Percentiles rank a stretch among this genome's conserved stretches.
Conservation (phyloP, 306 rosid genomes). For the Prunus fruticosa region DNA sequence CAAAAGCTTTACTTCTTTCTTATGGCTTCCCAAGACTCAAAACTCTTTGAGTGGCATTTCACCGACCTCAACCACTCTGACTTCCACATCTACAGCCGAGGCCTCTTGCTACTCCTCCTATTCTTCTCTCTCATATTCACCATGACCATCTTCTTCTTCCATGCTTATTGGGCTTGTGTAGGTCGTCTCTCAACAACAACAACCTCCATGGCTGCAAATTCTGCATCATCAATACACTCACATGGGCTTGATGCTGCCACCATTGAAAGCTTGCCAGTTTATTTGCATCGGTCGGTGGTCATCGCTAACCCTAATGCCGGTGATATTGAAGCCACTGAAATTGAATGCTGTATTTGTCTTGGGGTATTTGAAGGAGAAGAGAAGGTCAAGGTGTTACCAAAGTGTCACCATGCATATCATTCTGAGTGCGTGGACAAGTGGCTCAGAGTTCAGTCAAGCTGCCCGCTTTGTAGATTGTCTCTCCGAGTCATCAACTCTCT, state of each 20-base stretch:
- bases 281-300: not conserved
- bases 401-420: constrained; percentile 42
- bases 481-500: not conserved
- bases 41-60: constrained; percentile 28
- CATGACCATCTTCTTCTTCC: constrained; percentile 5
- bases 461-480: constrained; percentile 54
- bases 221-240: not conserved
- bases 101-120: constrained; percentile 14
- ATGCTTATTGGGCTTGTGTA: constrained; percentile 19
- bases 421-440: constrained; percentile 44
- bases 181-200: constrained; percentile 6
- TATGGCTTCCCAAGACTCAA: constrained; percentile 28
- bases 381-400: constrained; percentile 31
- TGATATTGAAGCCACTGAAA: not conserved
- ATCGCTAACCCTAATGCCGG: not conserved
- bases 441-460: constrained; percentile 34
- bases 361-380: constrained; percentile 33
- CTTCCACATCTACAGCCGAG: constrained; percentile 20
- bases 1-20: not conserved
- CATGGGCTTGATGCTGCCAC: constrained; percentile 4
- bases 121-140: constrained; percentile 15
- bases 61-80: constrained; percentile 10
- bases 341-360: constrained; percentile 50
- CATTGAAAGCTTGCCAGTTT: not conserved
- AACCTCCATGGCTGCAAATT: not conserved